Evolutionary conservation across 1,284 basidiomycete genomes (phyloP), one percentile per base, ranked within the genome.

Genomic region (Meripilus lineatus): DNA sequence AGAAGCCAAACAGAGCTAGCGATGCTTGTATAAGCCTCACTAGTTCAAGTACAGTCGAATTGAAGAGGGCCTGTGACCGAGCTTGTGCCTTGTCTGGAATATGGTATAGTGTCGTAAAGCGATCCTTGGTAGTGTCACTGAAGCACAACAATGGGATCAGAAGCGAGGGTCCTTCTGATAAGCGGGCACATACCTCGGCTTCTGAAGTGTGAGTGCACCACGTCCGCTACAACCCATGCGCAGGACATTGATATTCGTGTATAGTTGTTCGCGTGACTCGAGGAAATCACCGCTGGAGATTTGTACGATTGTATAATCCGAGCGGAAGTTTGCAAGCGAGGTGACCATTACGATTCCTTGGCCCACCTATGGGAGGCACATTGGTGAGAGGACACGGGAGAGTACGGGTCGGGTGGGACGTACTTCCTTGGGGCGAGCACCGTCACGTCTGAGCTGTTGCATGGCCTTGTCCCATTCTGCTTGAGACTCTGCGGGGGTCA

Each of bases 311-410:
- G 84, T 86, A 58, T 80, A 86, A 66, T 90, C 87, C 3, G 85
- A 89, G 42, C 84, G 84, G 59, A 90, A 90, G 64, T 86, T 81
- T 34, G 84, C 84, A 15, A 90, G 74, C 5, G 85, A 89, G n/a
- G 87, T 90, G 43, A 81, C 76, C 76, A 89, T 80, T 51, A 90
- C 70, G 13, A 73, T 65, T 32, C 87, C 87, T 44, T 80, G 65
- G n/a, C 72, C 69, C 17, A 78, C 86, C 77, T 84, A 42, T 3
- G 17, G 15, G 26, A 5, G n/a, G 22, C 11, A 34, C 28, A 50
- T 51, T 18, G n/a, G n/a, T n/a, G n/a, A n/a, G 40, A 38, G 23
- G 34, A 11, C 32, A 24, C 22, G 25, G 30, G 15, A 15, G 5
- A 6, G 5, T 3, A n/a, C n/a, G n/a, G n/a, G n/a, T n/a, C n/a